These are phyloP conservation scores for Ustilago tritici DNA, from an alignment of 1,284 basidiomycete genomes.

Conservation along the genomic window DNA sequence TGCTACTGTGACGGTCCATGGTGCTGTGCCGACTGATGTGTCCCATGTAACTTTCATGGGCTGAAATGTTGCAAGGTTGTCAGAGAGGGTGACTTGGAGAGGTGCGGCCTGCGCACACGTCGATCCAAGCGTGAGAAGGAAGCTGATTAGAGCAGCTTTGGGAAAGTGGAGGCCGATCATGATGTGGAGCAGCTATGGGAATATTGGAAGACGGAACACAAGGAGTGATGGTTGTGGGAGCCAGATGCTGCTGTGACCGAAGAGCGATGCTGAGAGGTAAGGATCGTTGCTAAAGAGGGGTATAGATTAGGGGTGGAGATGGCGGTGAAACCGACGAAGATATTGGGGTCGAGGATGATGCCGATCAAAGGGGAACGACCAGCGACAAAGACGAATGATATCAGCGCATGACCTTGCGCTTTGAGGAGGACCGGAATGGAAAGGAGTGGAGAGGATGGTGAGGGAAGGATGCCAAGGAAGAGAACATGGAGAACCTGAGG, in stretches of 20 bases:
- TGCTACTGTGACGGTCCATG: conserved; percentile 49
- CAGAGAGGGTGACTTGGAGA: conserved; percentile 34
- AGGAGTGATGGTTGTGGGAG: neutral
- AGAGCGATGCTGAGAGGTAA: neutral
- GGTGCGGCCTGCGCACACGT: conserved; percentile 40
- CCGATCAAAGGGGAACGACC: neutral
- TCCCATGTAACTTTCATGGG: conserved; percentile 41
- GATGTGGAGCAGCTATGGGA: neutral
- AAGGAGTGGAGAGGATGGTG: conserved; percentile 3
- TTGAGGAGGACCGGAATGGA: neutral
- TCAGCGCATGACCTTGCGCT: conserved; percentile 10
- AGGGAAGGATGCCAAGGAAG: neutral
- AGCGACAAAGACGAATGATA: neutral
- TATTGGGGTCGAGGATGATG: neutral
- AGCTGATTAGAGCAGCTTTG: neutral
- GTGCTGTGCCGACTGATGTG: conserved; percentile 38
- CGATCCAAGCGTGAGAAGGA: conserved; percentile 22
- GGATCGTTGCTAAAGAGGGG: neutral
- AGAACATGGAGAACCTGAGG: neutral
- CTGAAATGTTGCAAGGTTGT: conserved; percentile 38
- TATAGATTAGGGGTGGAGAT: conserved; percentile 1
- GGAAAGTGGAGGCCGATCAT: conserved; percentile 1
- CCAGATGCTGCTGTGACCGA: neutral
- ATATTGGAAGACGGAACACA: neutral
- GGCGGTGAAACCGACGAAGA: neutral